Percentiles rank a stretch among this genome's conserved stretches.
These are phyloP conservation scores for Rhizopus microsporus DNA, from an alignment of 371 early-diverging fungal species.

Conservation along the genomic window DNA sequence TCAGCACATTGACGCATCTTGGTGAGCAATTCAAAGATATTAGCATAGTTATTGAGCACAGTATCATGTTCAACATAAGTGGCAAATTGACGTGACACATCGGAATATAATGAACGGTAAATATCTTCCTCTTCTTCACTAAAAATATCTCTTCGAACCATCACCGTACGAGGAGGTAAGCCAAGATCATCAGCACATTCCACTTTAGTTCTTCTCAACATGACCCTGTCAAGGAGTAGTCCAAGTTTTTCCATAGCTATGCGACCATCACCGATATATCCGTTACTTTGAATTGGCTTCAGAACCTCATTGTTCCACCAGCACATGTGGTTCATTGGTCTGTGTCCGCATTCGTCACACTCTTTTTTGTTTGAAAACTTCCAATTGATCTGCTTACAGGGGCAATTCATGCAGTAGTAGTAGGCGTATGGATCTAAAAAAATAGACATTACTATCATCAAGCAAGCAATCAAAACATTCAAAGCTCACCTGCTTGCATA, in stretches of 20 bases:
- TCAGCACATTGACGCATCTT: slow-evolving; percentile 80
- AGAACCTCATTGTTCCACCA: slow-evolving; percentile 97
- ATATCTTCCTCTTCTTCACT: slow-evolving; percentile 93
- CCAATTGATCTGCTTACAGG: slow-evolving; percentile 85
- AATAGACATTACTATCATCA: not conserved
- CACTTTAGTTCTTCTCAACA: slow-evolving; percentile 93
- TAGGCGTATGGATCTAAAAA: slow-evolving; percentile 68
- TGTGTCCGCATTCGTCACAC: slow-evolving; percentile 82
- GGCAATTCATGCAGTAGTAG: slow-evolving; percentile 89
- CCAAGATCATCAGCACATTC: slow-evolving; percentile 92
- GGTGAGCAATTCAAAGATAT: slow-evolving; percentile 83
- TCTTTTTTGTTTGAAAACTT: slow-evolving; percentile 60
- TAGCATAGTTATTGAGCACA: slow-evolving; percentile 93
- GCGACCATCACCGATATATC: slow-evolving; percentile 68
- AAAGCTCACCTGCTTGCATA: slow-evolving; percentile 51
- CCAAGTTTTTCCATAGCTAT: slow-evolving; percentile 78
- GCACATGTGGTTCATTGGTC: slow-evolving; percentile 81
- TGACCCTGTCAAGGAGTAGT: slow-evolving; percentile 81
- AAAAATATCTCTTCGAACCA: slow-evolving; percentile 82
- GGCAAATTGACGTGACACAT: slow-evolving; percentile 78
- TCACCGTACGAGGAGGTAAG: slow-evolving; percentile 86
- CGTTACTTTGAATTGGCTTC: slow-evolving; percentile 88
- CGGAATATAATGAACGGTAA: slow-evolving; percentile 82
- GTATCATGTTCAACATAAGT: slow-evolving; percentile 87
- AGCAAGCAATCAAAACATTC: not conserved